Base-by-base conservation (phyloP, 2,329 filamentous ascomycete species). In the Aspergillus sp. region DNA sequence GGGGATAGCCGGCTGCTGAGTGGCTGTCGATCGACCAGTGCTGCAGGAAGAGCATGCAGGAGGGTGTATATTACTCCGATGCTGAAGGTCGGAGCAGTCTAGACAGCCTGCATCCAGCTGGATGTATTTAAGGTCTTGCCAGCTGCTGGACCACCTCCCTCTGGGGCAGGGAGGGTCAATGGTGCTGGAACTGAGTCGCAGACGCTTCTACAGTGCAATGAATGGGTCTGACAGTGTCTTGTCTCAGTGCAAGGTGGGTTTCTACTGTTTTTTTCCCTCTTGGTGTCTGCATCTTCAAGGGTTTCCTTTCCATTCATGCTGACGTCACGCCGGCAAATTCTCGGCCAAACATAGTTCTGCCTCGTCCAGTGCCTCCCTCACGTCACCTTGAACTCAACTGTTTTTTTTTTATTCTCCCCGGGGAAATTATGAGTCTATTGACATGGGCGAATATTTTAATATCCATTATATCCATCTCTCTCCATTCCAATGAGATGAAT, bases 261-360 rank as follows among this genome's bases (percentile, higher is more conserved):
- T 6, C 32, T 13, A 25, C 32, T 36, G 4, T 5, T 1, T 13
- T 36, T 15, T 36, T 36, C 10, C 7, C 3, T 12, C 28, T 36
- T 36, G 32, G 32, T 13, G 32, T 36, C 17, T 23, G 19, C 41
- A 21, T 21, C 41, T 25, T 52, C 8, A n/a, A 58, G 36, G 12
- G 21, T 17, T 39, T n/a, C n/a, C 28, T 13, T 53, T 43, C 28
- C 28, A n/a, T 58, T 43, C 38, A 19, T 51, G 39, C 48, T 69
- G 69, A 72, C 70, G 68, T 72, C 69, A 68, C 51, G 19, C 64
- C 70, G 70, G 70, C 19, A 2, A 58, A 67, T 39, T 45, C 63
- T 72, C 70, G 70, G 70, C 43, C n/a, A 21, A 21, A 19, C n/a
- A 45, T 6, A 45, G 17, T 21, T 6, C 19, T 21, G 41, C 15